These are phyloP conservation scores for Polytrichum commune DNA, from an alignment of 225 moss, liverwort and hornwort genomes.

Conservation along the genomic window DNA sequence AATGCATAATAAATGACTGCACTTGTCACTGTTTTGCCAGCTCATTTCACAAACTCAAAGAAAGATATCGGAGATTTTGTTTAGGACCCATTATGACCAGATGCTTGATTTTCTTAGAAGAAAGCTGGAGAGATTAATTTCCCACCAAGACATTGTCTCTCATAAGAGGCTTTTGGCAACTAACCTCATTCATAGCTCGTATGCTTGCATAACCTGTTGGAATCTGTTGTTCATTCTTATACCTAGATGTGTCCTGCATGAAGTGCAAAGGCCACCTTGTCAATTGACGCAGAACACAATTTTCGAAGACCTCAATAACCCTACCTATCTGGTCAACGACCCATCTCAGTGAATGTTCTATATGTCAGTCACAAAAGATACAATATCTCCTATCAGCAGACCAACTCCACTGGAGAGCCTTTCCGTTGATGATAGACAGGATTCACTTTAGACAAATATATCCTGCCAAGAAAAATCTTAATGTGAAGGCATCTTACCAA, in stretches of 20 bases:
- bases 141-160: neutral
- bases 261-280: neutral
- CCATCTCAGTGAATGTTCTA: too few relatives aligned
- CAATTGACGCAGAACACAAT: neutral
- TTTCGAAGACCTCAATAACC: neutral
- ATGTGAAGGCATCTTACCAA: conserved; percentile 29
- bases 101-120: too few relatives aligned
- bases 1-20: too few relatives aligned
- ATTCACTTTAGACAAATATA: too few relatives aligned
- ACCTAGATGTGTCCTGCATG: conserved; percentile 38
- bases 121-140: neutral
- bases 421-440: neutral
- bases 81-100: too few relatives aligned
- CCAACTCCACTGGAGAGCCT: neutral
- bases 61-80: neutral
- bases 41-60: conserved; percentile 18
- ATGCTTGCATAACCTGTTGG: conserved; percentile 46
- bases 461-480: neutral
- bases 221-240: conserved; percentile 32
- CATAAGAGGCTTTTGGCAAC: conserved; percentile 1
- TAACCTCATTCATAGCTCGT: conserved; percentile 41
- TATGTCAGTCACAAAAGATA: neutral
- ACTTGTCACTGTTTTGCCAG: neutral
- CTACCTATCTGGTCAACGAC: too few relatives aligned
- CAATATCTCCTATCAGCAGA: neutral